Percentiles rank a stretch among this genome's conserved stretches.
These are phyloP conservation scores for Volvariella volvacea DNA, from an alignment of 1,284 basidiomycete genomes.

Conservation along the genomic window DNA sequence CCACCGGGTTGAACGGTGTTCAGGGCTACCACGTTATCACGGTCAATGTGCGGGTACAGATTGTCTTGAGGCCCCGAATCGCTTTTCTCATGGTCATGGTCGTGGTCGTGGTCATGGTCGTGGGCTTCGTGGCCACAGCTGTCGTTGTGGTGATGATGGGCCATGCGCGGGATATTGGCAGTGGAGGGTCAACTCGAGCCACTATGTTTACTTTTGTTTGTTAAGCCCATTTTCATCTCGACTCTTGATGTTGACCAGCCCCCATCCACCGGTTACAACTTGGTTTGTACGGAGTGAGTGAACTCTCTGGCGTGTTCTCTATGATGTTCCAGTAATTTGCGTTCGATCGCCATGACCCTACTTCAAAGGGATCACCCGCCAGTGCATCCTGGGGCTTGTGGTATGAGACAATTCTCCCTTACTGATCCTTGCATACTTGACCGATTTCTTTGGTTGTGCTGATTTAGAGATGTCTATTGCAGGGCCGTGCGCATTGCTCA, in stretches of 20 bases:
- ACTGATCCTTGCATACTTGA: slow-evolving; percentile 3
- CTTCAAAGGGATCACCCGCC: slow-evolving; percentile 70
- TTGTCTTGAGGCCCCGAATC: slow-evolving; percentile 62
- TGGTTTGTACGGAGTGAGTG: too few relatives aligned
- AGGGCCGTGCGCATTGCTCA: too few relatives aligned
- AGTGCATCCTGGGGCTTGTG: slow-evolving; percentile 57
- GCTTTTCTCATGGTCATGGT: slow-evolving; percentile 39
- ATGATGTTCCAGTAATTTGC: slow-evolving; percentile 81
- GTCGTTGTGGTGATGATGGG: slow-evolving; percentile 44
- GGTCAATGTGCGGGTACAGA: slow-evolving; percentile 63
- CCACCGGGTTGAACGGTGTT: slow-evolving; percentile 49
- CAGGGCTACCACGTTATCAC: slow-evolving; percentile 63
- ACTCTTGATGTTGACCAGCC: too few relatives aligned
- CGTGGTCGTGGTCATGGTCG: slow-evolving; percentile 43
- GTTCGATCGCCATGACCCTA: slow-evolving; percentile 60
- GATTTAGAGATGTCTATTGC: too few relatives aligned
- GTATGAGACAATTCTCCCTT: slow-evolving; percentile 63
- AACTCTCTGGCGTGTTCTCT: too few relatives aligned
- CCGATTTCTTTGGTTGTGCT: neutral
- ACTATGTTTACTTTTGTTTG: too few relatives aligned
- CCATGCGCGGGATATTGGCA: slow-evolving; percentile 10
- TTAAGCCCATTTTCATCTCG: too few relatives aligned
- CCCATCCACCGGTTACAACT: too few relatives aligned
- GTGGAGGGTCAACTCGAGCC: too few relatives aligned
- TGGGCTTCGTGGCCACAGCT: slow-evolving; percentile 45